Evolutionary conservation across 108 stramenopile genomes (phyloP).

Genomic region (Tribonema minus): DNA sequence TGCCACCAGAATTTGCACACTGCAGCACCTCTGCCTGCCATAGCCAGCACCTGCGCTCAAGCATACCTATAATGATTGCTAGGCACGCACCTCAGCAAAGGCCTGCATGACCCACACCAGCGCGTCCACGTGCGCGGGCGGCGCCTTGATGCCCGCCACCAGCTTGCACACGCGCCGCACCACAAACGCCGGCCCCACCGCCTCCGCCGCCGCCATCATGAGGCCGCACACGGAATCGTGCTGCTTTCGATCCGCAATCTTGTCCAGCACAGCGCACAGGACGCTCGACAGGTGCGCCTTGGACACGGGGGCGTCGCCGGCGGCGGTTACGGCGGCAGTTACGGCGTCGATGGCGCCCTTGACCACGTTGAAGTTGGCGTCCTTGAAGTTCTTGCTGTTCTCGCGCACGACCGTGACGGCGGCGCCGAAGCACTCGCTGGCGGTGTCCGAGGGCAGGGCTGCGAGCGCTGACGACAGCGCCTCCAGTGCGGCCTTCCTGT

Average conservation of each 20-base stretch:
- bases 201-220: neutral
- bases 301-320: neutral
- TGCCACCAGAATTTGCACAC: too few species aligned
- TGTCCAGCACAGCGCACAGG: conserved; percentile 25
- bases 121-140: conserved; percentile 15
- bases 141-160: conserved; percentile 3
- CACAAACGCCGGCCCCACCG: neutral
- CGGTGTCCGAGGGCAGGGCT: neutral
- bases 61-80: too few species aligned
- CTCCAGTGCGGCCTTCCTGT: neutral
- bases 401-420: conserved; percentile 13
- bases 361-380: conserved; percentile 44
- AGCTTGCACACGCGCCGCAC: neutral
- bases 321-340: neutral
- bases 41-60: too few species aligned
- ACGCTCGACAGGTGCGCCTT: conserved; percentile 15
- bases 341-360: conserved; percentile 11
- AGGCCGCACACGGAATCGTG: neutral
- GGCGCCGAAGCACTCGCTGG: neutral
- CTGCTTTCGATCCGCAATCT: conserved; percentile 29
- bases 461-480: neutral
- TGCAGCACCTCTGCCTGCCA: too few species aligned
- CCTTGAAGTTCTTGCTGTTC: conserved; percentile 32
- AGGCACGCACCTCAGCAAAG: neutral
- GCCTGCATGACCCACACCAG: conserved; percentile 2